phyloP scores from a whole-genome alignment of 192 early-diverging fungal species.

The Coemansia sp. region DNA sequence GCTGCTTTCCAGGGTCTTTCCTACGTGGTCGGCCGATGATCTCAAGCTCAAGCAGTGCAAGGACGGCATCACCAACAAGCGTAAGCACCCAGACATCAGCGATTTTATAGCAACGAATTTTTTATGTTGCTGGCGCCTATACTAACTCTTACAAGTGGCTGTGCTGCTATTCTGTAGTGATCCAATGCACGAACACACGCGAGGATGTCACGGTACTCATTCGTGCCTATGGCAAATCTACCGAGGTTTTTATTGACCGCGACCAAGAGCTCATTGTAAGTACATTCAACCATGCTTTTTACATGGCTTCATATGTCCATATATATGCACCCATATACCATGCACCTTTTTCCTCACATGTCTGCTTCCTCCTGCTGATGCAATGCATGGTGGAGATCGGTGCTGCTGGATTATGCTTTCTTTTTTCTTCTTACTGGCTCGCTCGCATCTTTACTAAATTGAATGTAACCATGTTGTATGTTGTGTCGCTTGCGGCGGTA shows the following conservation, averaged over 20 bases:
- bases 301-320: not conserved
- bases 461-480: not conserved
- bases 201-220: slow-evolving; percentile 67
- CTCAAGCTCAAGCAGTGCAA: slow-evolving; percentile 65
- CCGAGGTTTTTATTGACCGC: slow-evolving; percentile 85
- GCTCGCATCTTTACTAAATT: slow-evolving; percentile 3
- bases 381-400: no score
- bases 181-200: slow-evolving; percentile 63
- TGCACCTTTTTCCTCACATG: not conserved
- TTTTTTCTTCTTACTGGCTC: no score
- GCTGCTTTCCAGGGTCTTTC: slow-evolving; percentile 57
- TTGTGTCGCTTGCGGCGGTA: slow-evolving; percentile 16
- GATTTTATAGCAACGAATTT: not conserved
- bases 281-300: not conserved
- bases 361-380: no score
- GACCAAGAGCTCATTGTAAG: slow-evolving; percentile 82
- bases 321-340: no score
- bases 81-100: slow-evolving; percentile 13
- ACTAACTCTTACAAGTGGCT: slow-evolving; percentile 8
- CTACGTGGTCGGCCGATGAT: slow-evolving; percentile 57
- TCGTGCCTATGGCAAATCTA: slow-evolving; percentile 84
- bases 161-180: no score
- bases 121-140: no score
- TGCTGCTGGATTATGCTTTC: no score
- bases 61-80: slow-evolving; percentile 80